Conservation (phyloP, 495 filamentous ascomycete genomes). For the Evansstolkia leycettana region DNA sequence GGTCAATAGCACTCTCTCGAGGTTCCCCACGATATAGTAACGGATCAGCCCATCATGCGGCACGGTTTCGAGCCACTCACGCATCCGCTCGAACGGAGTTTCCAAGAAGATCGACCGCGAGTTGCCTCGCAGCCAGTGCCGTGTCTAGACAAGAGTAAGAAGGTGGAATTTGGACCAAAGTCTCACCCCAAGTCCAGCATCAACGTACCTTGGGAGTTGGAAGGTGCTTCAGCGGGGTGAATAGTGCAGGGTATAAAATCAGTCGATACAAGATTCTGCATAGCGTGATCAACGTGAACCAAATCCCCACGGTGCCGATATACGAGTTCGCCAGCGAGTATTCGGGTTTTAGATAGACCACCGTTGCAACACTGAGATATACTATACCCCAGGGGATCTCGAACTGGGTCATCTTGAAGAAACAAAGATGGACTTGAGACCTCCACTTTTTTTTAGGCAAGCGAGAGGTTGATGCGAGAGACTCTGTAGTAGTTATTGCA, state of each 20-base stretch:
- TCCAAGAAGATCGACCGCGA: conserved; percentile 10
- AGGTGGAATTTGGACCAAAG: background rate
- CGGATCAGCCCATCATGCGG: conserved; percentile 74
- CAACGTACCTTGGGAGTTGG: conserved; percentile 44
- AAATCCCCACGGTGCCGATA: conserved; percentile 8
- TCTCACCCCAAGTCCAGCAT: background rate
- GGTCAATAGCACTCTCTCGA: conserved; percentile 56
- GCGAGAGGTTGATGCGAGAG: no score
- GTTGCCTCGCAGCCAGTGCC: conserved; percentile 27
- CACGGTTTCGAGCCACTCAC: conserved; percentile 51
- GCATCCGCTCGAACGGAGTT: conserved; percentile 43
- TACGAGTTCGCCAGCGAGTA: conserved; percentile 21
- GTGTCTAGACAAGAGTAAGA: conserved; percentile 12
- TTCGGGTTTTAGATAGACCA: conserved; percentile 16
- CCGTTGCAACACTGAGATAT: conserved; percentile 14
- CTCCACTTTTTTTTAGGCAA: no score
- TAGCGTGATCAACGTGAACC: conserved; percentile 12
- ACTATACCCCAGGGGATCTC: conserved; percentile 9
- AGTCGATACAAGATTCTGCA: conserved; percentile 34
- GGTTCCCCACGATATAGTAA: conserved; percentile 54
- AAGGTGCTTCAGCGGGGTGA: conserved; percentile 58
- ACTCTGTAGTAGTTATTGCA: no score
- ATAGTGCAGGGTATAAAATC: conserved; percentile 56
- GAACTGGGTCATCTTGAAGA: conserved; percentile 8
- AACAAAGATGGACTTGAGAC: no score